Evolutionary conservation across 164 flowering plant genomes (phyloP).

Genomic region (Paratinospora sagittata): DNA sequence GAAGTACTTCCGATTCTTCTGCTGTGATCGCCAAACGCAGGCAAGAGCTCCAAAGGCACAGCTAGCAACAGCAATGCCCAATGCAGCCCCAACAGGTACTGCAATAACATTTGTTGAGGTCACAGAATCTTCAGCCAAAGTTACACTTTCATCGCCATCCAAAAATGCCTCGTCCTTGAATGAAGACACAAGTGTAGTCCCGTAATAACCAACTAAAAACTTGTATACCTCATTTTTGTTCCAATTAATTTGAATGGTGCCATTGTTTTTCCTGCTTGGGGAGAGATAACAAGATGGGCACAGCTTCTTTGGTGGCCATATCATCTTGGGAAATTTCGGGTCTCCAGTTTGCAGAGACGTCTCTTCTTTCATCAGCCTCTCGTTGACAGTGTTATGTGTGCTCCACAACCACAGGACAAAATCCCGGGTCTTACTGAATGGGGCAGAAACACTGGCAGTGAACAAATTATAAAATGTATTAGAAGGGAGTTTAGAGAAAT

Average conservation of each 20-base stretch:
- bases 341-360: constrained; percentile 58
- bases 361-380: constrained; percentile 77
- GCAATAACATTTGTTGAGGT: constrained; percentile 58
- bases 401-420: constrained; percentile 89
- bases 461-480: background rate
- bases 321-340: constrained; percentile 82
- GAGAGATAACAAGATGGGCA: constrained; percentile 71
- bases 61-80: constrained; percentile 87
- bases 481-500: constrained; percentile 1
- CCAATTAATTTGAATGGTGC: constrained; percentile 44
- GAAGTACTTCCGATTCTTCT: constrained; percentile 96
- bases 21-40: constrained; percentile 87
- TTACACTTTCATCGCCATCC: constrained; percentile 16
- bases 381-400: constrained; percentile 81
- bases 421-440: constrained; percentile 64
- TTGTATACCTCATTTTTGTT: constrained; percentile 60
- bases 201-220: constrained; percentile 65
- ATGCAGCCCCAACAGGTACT: constrained; percentile 88
- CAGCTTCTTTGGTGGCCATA: constrained; percentile 89
- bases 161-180: constrained; percentile 43
- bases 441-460: constrained; percentile 53
- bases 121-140: constrained; percentile 34
- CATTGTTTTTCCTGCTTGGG: constrained; percentile 17
- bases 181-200: constrained; percentile 46
- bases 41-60: constrained; percentile 96